Conservation (phyloP, 139 green algal genomes). For the Volvox africanus region DNA sequence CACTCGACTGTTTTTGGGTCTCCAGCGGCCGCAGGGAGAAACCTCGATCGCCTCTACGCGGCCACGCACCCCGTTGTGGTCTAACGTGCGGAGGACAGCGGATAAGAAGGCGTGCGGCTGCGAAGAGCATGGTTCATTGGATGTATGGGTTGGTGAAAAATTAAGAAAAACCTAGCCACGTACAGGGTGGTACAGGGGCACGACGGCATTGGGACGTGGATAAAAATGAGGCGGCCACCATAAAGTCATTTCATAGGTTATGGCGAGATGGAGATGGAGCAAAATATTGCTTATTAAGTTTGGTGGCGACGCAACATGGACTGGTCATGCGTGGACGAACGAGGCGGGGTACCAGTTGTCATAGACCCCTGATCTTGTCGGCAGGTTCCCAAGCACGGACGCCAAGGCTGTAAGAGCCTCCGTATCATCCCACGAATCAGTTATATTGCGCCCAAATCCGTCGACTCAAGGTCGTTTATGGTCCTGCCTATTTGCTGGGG, state of each 20-base stretch:
- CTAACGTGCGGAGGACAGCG: not conserved
- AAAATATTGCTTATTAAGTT: too few relatives aligned
- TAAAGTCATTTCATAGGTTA: not conserved
- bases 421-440: not conserved
- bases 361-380: too few relatives aligned
- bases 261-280: too few relatives aligned
- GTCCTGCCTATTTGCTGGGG: not conserved
- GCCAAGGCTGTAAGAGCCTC: too few relatives aligned
- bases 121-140: not conserved
- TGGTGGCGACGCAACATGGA: too few relatives aligned
- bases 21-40: conserved; percentile 1
- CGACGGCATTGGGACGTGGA: not conserved
- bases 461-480: not conserved
- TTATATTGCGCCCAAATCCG: not conserved
- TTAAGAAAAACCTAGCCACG: too few relatives aligned
- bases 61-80: conserved; percentile 4
- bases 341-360: too few relatives aligned
- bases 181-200: not conserved
- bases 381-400: too few relatives aligned
- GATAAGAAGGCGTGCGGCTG: conserved; percentile 42
- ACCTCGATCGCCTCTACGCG: conserved; percentile 39
- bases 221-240: not conserved
- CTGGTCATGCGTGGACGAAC: too few relatives aligned
- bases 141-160: not conserved
- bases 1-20: conserved; percentile 32